phyloP scores from a whole-genome alignment of 1,139 yeast species.

The Suhomyces yuchorum region DNA sequence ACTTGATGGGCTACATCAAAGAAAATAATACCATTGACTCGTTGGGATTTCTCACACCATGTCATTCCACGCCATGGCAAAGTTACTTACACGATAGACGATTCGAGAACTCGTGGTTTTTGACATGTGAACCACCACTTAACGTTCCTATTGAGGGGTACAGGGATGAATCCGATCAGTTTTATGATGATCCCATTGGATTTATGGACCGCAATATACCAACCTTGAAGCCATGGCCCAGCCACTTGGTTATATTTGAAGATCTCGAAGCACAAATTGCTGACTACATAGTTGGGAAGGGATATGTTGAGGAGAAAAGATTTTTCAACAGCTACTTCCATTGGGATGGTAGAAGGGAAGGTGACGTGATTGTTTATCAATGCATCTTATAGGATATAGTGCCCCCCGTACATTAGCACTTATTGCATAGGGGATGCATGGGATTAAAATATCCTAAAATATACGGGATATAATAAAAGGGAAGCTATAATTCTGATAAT shows the following conservation, averaged over 20 bases:
- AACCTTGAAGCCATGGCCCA: constrained; percentile 56
- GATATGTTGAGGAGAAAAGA: constrained; percentile 51
- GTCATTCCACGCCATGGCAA: constrained; percentile 98
- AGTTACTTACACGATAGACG: constrained; percentile 69
- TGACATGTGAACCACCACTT: constrained; percentile 93
- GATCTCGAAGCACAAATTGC: constrained; percentile 41
- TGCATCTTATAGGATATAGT: background rate
- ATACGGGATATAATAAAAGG: no score
- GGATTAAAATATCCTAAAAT: no score
- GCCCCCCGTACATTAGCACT: no score
- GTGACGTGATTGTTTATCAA: constrained; percentile 68
- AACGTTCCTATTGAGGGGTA: constrained; percentile 49
- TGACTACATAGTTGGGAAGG: constrained; percentile 5
- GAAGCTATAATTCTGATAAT: no score
- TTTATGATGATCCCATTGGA: constrained; percentile 63
- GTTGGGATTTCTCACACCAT: constrained; percentile 86
- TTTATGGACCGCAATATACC: constrained; percentile 36
- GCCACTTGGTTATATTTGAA: constrained; percentile 71
- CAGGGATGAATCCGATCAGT: constrained; percentile 83
- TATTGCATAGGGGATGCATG: no score
- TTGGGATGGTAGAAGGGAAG: constrained; percentile 82
- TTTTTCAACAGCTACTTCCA: constrained; percentile 81
- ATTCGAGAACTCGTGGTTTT: constrained; percentile 59
- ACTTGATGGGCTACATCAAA: constrained; percentile 58
- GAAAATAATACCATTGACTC: constrained; percentile 44